Evolutionary conservation across 2,329 filamentous ascomycete species (phyloP).

Genomic region (Acrocalymma vagum): DNA sequence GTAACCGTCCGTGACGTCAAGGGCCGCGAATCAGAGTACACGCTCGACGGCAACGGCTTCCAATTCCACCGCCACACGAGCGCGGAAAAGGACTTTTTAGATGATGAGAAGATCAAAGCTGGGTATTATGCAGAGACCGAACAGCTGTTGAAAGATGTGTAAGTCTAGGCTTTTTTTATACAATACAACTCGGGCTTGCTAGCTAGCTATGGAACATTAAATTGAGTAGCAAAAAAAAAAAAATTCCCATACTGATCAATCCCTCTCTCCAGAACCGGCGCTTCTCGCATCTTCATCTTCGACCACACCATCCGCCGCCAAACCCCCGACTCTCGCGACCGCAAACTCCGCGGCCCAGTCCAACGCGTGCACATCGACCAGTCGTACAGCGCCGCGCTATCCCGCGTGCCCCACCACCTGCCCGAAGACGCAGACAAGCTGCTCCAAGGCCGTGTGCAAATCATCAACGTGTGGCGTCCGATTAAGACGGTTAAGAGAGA

Average conservation of each 20-base stretch:
- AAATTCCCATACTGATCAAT: background rate
- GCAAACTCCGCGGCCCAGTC: slow-evolving; percentile 53
- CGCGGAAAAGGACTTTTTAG: slow-evolving; percentile 43
- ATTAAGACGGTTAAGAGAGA: slow-evolving; percentile 42
- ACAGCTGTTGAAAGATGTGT: slow-evolving; percentile 49
- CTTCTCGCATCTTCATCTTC: slow-evolving; percentile 66
- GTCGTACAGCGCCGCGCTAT: slow-evolving; percentile 51
- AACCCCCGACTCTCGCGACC: slow-evolving; percentile 29
- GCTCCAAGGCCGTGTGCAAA: slow-evolving; percentile 36
- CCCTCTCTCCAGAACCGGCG: slow-evolving; percentile 63
- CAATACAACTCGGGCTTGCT: background rate
- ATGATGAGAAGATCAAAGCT: slow-evolving; percentile 45
- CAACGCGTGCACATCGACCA: slow-evolving; percentile 68
- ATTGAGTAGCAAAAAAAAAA: background rate
- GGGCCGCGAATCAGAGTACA: slow-evolving; percentile 54
- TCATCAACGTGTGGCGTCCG: slow-evolving; percentile 49
- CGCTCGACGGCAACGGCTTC: slow-evolving; percentile 52
- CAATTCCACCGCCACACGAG: slow-evolving; percentile 39
- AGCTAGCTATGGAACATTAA: too few species aligned
- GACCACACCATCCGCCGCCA: slow-evolving; percentile 68
- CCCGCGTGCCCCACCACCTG: slow-evolving; percentile 38
- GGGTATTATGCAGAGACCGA: slow-evolving; percentile 46
- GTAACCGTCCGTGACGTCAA: slow-evolving; percentile 54
- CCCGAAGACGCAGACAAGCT: slow-evolving; percentile 40
- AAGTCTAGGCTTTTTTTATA: slow-evolving; percentile 11